phyloP scores from a whole-genome alignment of 208 protist species.

The Porcisia deanei region DNA sequence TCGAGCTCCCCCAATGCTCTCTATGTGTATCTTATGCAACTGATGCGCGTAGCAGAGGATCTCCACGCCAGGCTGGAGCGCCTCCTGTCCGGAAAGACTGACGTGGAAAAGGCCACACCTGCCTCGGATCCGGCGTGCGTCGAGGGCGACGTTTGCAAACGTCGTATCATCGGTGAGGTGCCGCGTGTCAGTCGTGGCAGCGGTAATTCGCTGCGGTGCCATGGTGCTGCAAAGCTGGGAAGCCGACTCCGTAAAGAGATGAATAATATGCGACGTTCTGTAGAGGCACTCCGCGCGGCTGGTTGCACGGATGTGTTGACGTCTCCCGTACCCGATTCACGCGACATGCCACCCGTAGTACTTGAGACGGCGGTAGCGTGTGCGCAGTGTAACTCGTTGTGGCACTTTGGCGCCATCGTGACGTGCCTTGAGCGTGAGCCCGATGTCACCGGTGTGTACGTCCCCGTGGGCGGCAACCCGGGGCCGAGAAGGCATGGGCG shows the following conservation, averaged over 20 bases:
- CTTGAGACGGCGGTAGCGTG: conserved; percentile 22
- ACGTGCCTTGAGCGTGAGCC: conserved; percentile 36
- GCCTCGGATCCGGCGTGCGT: not conserved
- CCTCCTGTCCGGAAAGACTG: not conserved
- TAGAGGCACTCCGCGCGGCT: conserved; percentile 13
- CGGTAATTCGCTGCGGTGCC: not conserved
- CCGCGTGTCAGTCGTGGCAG: not conserved
- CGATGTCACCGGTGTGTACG: conserved; percentile 41
- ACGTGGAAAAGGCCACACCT: not conserved
- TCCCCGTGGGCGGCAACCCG: conserved; percentile 20
- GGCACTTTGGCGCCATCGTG: conserved; percentile 35
- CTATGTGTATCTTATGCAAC: conserved; percentile 3
- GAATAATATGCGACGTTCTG: conserved; percentile 12
- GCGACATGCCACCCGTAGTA: conserved; percentile 4
- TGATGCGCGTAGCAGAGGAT: conserved; percentile 11
- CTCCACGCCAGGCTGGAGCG: conserved; percentile 11
- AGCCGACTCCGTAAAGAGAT: conserved; percentile 29
- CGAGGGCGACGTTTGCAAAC: not conserved
- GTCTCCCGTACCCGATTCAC: not conserved
- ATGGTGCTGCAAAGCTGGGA: conserved; percentile 29
- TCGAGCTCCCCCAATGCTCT: conserved; percentile 12
- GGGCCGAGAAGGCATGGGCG: not conserved
- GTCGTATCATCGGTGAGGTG: not conserved
- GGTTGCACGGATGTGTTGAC: not conserved
- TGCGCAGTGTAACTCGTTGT: conserved; percentile 36